These are phyloP conservation scores for Diplodia intermedia DNA, from an alignment of 2,329 filamentous ascomycete genomes.

Conservation along the genomic window DNA sequence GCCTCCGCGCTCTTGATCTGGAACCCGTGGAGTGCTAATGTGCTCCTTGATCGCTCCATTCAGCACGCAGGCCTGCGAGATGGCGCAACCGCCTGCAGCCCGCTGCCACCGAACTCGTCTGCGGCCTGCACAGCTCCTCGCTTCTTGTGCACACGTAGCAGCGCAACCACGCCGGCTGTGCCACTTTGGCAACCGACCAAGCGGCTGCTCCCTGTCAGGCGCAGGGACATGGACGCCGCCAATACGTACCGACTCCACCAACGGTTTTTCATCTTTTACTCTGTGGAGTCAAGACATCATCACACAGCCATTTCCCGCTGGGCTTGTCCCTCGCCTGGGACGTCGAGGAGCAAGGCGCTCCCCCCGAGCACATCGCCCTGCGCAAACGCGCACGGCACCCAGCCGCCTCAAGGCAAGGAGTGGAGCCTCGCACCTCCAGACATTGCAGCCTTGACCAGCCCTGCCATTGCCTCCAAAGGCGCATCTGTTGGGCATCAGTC, in stretches of 20 bases:
- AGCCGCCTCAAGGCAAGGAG: background rate
- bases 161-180: no score
- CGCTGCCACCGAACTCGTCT: no score
- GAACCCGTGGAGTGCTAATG: conserved; percentile 1
- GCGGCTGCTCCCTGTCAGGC: background rate
- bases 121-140: background rate
- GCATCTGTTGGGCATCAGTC: conserved; percentile 19
- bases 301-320: conserved; percentile 1
- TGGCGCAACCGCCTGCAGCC: conserved; percentile 10
- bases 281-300: conserved; percentile 26
- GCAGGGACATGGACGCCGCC: background rate
- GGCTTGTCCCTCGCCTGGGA: background rate
- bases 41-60: conserved; percentile 18
- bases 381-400: conserved; percentile 10
- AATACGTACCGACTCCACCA: conserved; percentile 17
- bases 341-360: background rate
- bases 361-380: conserved; percentile 3
- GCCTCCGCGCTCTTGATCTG: conserved; percentile 1
- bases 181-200: background rate
- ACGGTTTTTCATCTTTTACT: background rate
- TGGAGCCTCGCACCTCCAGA: background rate
- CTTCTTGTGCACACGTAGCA: conserved; percentile 10
- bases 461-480: conserved; percentile 1
- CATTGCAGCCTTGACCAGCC: conserved; percentile 18
- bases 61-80: conserved; percentile 21